phyloP scores from a whole-genome alignment of 169 alveolate genomes.

The Plasmodium chabaudi region DNA sequence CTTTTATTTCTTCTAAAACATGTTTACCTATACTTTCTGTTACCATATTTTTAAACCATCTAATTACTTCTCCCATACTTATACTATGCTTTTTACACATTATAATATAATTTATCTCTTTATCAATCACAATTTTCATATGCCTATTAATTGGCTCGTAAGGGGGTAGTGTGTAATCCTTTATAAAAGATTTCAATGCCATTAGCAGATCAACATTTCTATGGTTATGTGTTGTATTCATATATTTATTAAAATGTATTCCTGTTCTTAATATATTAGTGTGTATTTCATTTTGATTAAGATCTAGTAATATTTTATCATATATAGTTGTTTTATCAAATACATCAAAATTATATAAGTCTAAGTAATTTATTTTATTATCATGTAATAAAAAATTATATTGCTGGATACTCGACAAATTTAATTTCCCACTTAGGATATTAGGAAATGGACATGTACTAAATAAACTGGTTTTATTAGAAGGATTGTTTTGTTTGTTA shows the following conservation, averaged over 20 bases:
- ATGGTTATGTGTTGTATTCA: slow-evolving; percentile 76
- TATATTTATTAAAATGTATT: slow-evolving; percentile 78
- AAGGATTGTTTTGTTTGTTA: slow-evolving; percentile 1
- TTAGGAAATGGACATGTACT: slow-evolving; percentile 16
- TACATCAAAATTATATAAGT: slow-evolving; percentile 49
- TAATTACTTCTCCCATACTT: slow-evolving; percentile 83
- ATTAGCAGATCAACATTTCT: slow-evolving; percentile 79
- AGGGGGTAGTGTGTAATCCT: slow-evolving; percentile 81
- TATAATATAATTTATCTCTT: slow-evolving; percentile 79
- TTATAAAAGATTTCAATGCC: slow-evolving; percentile 80
- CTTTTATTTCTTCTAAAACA: slow-evolving; percentile 59
- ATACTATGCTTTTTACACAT: slow-evolving; percentile 81
- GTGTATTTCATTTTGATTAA: slow-evolving; percentile 79
- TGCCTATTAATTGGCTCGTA: slow-evolving; percentile 81
- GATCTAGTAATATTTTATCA: slow-evolving; percentile 65
- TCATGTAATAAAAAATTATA: slow-evolving; percentile 50
- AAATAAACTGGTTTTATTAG: slow-evolving; percentile 9
- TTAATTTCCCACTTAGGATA: slow-evolving; percentile 36
- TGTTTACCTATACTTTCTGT: slow-evolving; percentile 62
- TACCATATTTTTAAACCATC: slow-evolving; percentile 80
- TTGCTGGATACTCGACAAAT: slow-evolving; percentile 21
- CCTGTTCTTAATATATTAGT: slow-evolving; percentile 82
- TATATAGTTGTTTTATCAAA: slow-evolving; percentile 67
- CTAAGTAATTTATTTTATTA: slow-evolving; percentile 11
- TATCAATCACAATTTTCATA: slow-evolving; percentile 78